Base-by-base conservation (phyloP, 2,329 filamentous ascomycete genomes). In the Verticillium nonalfalfae region DNA sequence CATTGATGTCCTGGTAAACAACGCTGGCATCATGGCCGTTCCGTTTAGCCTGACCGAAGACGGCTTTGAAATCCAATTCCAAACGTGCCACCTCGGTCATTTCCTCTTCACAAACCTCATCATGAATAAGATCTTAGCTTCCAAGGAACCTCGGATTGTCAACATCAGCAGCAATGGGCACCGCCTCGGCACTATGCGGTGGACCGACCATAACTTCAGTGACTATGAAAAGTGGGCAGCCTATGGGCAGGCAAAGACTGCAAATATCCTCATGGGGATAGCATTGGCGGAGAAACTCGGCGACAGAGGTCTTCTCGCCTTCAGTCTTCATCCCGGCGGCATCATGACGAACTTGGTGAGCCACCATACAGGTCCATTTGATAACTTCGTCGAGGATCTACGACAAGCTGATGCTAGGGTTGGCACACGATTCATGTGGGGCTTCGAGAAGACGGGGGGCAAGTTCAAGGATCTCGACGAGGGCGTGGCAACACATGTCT, bases 121-220 rank as follows among this genome's bases (percentile, higher is more conserved):
- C 57, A 68, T 76, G 56, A 61, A 65, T 0, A 75, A 73, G 62
- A 56, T 73, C 1, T 59, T 73, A 0, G 66, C 68, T 0, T 59
- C 73, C 1, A 21, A 66, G 11, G 62, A 13, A 6, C 67, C 73
- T 0, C 69, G 77, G 0, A 62, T 83, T 7, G 73, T 83, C 21
- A 79, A 74, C 62, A 68, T 83, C 7, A 74, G 73, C 33, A 81
- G 79, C 65, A 69, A 75, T 36, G 79, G 78, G 1, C 74, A 82
- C 63, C 71, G 75, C 6, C 57, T 81, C 13, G 68, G 70, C 2
- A 75, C 75, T 1, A 68, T 82, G 15, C 70, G 77, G 2, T 81
- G 76, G 62, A 70, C 72, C 55, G 79, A 82, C 66, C 75, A 71
- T 45, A 77, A 79, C 38, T 81, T 81, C 62, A 70, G 74, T 26